These are phyloP conservation scores for Mycosphaerella arachidis DNA, from an alignment of 2,329 filamentous ascomycete species.

Conservation along the genomic window DNA sequence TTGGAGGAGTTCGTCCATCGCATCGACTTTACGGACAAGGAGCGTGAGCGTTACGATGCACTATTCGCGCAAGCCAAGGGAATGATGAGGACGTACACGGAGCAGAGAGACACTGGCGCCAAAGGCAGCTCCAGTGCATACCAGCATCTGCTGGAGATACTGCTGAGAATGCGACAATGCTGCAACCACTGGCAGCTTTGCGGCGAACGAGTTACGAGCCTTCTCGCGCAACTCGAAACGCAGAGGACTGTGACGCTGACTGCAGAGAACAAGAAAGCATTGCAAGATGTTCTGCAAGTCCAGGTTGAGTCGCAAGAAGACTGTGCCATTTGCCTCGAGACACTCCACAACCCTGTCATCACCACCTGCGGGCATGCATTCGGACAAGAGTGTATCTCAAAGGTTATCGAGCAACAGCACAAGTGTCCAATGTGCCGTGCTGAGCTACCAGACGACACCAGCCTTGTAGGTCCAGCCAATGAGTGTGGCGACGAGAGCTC, in stretches of 20 bases:
- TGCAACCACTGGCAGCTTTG: constrained; percentile 88
- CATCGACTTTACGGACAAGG: constrained; percentile 67
- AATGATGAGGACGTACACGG: constrained; percentile 53
- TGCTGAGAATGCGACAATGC: constrained; percentile 77
- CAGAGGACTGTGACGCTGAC: constrained; percentile 66
- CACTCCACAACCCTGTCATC: constrained; percentile 68
- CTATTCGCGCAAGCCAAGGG: constrained; percentile 72
- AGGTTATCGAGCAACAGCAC: constrained; percentile 68
- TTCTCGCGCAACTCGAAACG: constrained; percentile 65
- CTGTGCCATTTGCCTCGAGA: constrained; percentile 76
- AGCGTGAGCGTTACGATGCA: constrained; percentile 72
- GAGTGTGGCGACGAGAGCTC: constrained; percentile 43
- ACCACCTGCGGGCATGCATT: constrained; percentile 81
- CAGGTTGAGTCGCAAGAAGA: constrained; percentile 77
- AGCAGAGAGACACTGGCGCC: constrained; percentile 16
- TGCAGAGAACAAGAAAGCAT: constrained; percentile 63
- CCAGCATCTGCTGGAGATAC: constrained; percentile 70
- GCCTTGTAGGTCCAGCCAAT: constrained; percentile 62
- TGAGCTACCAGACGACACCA: constrained; percentile 54
- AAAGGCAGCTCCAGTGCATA: constrained; percentile 51
- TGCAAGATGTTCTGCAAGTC: constrained; percentile 71
- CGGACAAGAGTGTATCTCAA: constrained; percentile 67
- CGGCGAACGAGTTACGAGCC: constrained; percentile 66
- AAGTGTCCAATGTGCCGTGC: constrained; percentile 84
- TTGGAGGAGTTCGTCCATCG: constrained; percentile 74